Conservation (phyloP, 805 yeast species). For the Candida gorgasii region DNA sequence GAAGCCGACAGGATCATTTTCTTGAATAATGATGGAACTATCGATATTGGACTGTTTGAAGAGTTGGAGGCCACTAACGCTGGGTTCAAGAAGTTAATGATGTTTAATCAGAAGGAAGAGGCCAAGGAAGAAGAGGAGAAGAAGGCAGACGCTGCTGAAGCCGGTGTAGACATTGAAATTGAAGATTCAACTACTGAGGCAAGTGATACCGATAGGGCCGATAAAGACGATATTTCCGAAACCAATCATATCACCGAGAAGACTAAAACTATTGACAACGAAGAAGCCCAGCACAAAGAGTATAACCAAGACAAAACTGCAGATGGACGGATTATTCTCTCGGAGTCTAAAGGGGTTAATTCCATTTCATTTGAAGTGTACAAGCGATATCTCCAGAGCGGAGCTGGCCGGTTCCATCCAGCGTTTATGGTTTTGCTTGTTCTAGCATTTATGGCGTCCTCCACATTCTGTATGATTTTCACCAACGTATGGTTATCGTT, state of each 20-base stretch:
- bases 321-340: slow-evolving; percentile 32
- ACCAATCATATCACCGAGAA: slow-evolving; percentile 1
- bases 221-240: slow-evolving; percentile 4
- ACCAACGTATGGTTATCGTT: slow-evolving; percentile 80
- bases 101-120: slow-evolving; percentile 20
- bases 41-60: slow-evolving; percentile 30
- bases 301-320: slow-evolving; percentile 26
- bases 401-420: slow-evolving; percentile 49
- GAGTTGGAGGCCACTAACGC: slow-evolving; percentile 24
- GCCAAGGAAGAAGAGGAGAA: slow-evolving; percentile 18
- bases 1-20: slow-evolving; percentile 31
- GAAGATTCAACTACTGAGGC: slow-evolving; percentile 4
- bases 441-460: slow-evolving; percentile 33
- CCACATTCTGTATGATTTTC: slow-evolving; percentile 56
- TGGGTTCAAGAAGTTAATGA: slow-evolving; percentile 30
- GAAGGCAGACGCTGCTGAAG: slow-evolving; percentile 17
- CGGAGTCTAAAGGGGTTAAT: slow-evolving; percentile 62
- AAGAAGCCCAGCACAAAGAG: slow-evolving; percentile 31
- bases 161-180: no score
- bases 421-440: slow-evolving; percentile 21
- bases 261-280: slow-evolving; percentile 18
- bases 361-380: slow-evolving; percentile 51
- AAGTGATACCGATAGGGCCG: slow-evolving; percentile 6
- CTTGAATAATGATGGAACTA: slow-evolving; percentile 31
- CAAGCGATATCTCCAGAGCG: slow-evolving; percentile 49